Evolutionary conservation across 345 rosid genomes (phyloP), one percentile per base, ranked within the genome.

Genomic region (Corchorus olitorius): DNA sequence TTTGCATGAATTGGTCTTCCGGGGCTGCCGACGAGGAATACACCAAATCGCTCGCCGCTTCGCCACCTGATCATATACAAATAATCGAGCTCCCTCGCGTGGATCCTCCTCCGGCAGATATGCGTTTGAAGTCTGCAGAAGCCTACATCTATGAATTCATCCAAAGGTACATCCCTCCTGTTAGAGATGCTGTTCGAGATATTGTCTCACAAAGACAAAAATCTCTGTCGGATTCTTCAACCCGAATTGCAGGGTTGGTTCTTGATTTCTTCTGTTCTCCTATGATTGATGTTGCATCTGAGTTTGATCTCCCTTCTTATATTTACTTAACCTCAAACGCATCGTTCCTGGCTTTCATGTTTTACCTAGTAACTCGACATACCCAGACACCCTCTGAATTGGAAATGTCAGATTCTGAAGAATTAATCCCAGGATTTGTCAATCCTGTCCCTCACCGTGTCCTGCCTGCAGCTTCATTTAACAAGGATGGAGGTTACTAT

Each of bases 251-350:
- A 1, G 93, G 87, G 41, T 76, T 91, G 19, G 70, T 86, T 65
- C 53, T 88, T 3, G 92, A 91, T 70, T 64, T 88, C 56, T 88
- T 88, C 53, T 85, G 90, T 59, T 70, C 80, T 1, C 75, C 86
- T 4, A 55, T 86, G 80, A 83, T 91, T 17, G 81, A 84, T 50
- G 80, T 83, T 0, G 92, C 79, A 0, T 61, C 76, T 8, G 87
- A 85, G 8, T 67, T 88, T 49, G 70, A 62, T 49, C 81, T 89
- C n/a, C 89, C 93, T 70, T 87, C 85, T 41, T 89, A 89, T 79
- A 72, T 89, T 14, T 86, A 79, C 74, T 39, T 66, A 4, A 81
- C 90, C 17, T 3, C 56, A 73, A 84, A 73, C 49, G 80, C 90
- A 17, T 81, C 83, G 56, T 74, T 83, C 73, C 66, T 85, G 58